These are phyloP conservation scores for Fraxinus greggii DNA, from an alignment of 305 asterid genomes.

Conservation along the genomic window DNA sequence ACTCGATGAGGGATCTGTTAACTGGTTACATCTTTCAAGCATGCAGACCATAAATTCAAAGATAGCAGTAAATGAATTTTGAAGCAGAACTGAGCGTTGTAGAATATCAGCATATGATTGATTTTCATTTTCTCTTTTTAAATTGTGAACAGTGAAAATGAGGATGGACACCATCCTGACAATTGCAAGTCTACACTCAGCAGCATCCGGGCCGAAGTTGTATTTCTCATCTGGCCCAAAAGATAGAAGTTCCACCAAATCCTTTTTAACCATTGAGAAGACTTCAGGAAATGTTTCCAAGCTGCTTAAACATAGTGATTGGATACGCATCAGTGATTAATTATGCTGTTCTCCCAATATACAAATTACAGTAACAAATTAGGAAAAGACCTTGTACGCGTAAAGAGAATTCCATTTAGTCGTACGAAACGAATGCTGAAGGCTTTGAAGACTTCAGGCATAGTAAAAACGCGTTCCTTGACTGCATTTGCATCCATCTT, in stretches of 20 bases:
- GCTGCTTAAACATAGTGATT: conserved; percentile 45
- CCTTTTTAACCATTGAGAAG: conserved; percentile 57
- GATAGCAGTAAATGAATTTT: conserved; percentile 73
- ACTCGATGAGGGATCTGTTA: conserved; percentile 75
- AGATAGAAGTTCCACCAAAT: conserved; percentile 66
- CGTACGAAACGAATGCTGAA: conserved; percentile 52
- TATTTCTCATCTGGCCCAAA: conserved; percentile 64
- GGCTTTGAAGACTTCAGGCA: background rate
- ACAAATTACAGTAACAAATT: background rate
- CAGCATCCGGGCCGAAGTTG: conserved; percentile 68
- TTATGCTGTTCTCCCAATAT: background rate
- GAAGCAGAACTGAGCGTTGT: conserved; percentile 86
- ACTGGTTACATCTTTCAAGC: conserved; percentile 66
- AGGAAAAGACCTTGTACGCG: conserved; percentile 76
- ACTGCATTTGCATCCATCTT: conserved; percentile 42
- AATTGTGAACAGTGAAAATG: conserved; percentile 78
- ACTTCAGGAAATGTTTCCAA: conserved; percentile 84
- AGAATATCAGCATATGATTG: conserved; percentile 92
- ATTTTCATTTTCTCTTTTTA: conserved; percentile 70
- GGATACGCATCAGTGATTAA: conserved; percentile 24
- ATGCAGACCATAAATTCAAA: conserved; percentile 82
- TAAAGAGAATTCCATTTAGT: conserved; percentile 81
- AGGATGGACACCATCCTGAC: conserved; percentile 75
- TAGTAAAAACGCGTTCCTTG: conserved; percentile 25
- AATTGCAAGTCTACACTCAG: conserved; percentile 67